Percentiles rank a stretch among this genome's conserved stretches.
Conservation (phyloP, 1,139 yeast species). For the Kodamaea derodonti region DNA sequence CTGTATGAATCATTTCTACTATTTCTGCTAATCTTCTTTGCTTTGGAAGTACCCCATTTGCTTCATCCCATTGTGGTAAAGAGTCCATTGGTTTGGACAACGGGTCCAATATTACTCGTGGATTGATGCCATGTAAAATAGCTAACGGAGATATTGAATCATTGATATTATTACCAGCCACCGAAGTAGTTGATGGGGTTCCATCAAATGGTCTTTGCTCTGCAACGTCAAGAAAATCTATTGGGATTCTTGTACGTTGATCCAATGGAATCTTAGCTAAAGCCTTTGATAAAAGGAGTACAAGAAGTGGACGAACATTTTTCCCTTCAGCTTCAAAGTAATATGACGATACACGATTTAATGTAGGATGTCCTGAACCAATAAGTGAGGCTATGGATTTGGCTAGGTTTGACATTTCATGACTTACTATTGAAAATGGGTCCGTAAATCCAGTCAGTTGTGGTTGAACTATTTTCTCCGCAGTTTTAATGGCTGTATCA, state of each 20-base stretch:
- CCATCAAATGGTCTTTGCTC: slow-evolving; percentile 59
- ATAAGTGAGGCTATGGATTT: slow-evolving; percentile 79
- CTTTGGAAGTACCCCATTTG: slow-evolving; percentile 79
- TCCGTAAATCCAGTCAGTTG: slow-evolving; percentile 51
- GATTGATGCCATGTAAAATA: slow-evolving; percentile 85
- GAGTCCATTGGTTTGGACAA: slow-evolving; percentile 76
- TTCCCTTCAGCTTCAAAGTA: slow-evolving; percentile 96
- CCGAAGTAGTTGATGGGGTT: slow-evolving; percentile 41
- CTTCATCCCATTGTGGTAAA: slow-evolving; percentile 57
- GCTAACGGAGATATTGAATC: slow-evolving; percentile 74
- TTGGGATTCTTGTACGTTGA: slow-evolving; percentile 59
- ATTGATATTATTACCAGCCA: slow-evolving; percentile 54
- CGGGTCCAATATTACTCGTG: slow-evolving; percentile 75
- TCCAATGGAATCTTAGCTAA: slow-evolving; percentile 70
- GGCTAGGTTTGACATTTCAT: slow-evolving; percentile 89
- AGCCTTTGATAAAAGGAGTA: slow-evolving; percentile 77
- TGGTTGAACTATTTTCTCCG: slow-evolving; percentile 80
- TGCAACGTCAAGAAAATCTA: slow-evolving; percentile 61
- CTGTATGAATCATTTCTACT: slow-evolving; percentile 98
- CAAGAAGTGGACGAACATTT: slow-evolving; percentile 89
- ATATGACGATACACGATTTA: slow-evolving; percentile 85
- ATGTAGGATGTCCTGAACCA: slow-evolving; percentile 91
- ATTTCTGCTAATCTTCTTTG: slow-evolving; percentile 95
- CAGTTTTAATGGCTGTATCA: slow-evolving; percentile 67
- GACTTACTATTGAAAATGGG: slow-evolving; percentile 89